Evolutionary conservation across 495 filamentous ascomycete genomes (phyloP).

Genomic region (Hyaloscypha finlandica): DNA sequence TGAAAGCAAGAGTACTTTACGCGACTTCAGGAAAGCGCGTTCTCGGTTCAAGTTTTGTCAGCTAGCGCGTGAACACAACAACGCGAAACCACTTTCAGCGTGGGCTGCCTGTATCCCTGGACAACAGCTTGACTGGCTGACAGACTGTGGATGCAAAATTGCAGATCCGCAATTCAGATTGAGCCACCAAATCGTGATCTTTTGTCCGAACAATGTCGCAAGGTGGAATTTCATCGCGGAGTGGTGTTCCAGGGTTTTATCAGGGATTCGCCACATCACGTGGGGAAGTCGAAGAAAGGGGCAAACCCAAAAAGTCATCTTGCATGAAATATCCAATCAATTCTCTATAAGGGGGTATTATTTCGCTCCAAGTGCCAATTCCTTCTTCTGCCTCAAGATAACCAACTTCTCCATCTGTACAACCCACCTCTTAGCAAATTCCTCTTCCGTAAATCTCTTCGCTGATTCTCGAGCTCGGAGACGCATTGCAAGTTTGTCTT

Average conservation of each 20-base stretch:
- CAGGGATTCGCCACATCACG: not conserved
- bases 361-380: not conserved
- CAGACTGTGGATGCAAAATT: not conserved
- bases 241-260: not conserved
- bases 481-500: constrained; percentile 73
- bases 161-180: not conserved
- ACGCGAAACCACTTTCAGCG: constrained; percentile 32
- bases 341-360: not conserved
- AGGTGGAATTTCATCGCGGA: no score
- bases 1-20: constrained; percentile 13
- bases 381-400: constrained; percentile 37
- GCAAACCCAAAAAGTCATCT: not conserved
- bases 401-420: constrained; percentile 71
- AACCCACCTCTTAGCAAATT: constrained; percentile 77
- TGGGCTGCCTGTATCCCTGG: constrained; percentile 12
- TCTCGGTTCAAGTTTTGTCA: constrained; percentile 17
- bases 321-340: not conserved
- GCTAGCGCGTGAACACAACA: constrained; percentile 24
- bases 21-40: constrained; percentile 24
- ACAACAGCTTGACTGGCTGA: not conserved
- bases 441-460: constrained; percentile 81
- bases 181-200: not conserved
- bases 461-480: constrained; percentile 73
- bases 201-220: no score
- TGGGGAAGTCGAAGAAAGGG: not conserved